These are phyloP conservation scores for Thalassiosira livingstoniorum DNA, from an alignment of 352 stramenopile species.

Conservation along the genomic window DNA sequence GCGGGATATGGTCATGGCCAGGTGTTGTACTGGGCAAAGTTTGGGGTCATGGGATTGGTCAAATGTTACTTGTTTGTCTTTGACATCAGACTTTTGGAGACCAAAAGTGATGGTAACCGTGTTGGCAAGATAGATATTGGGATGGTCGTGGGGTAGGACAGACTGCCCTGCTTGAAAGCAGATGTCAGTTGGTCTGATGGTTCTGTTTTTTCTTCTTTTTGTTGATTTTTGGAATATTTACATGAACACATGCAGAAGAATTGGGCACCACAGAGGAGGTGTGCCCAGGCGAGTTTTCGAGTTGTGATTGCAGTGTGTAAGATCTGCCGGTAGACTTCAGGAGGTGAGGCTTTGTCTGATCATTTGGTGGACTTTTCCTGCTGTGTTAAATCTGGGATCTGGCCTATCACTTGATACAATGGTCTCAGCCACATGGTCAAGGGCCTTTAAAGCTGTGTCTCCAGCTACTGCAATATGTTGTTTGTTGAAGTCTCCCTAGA, in stretches of 20 bases:
- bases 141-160: slow-evolving; percentile 19
- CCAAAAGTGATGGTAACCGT: slow-evolving; percentile 28
- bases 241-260: slow-evolving; percentile 45
- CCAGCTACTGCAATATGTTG: background rate
- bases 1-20: background rate
- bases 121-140: background rate
- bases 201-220: slow-evolving; percentile 19
- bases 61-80: slow-evolving; percentile 21
- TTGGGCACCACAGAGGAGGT: slow-evolving; percentile 17
- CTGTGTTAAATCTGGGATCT: slow-evolving; percentile 11
- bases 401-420: slow-evolving; percentile 19
- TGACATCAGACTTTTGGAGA: slow-evolving; percentile 27
- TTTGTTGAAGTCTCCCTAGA: slow-evolving; percentile 9
- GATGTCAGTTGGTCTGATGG: slow-evolving; percentile 8
- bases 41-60: slow-evolving; percentile 9
- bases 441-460: slow-evolving; percentile 5
- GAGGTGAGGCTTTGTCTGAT: slow-evolving; percentile 25
- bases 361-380: slow-evolving; percentile 12
- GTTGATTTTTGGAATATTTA: slow-evolving; percentile 18
- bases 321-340: slow-evolving; percentile 14
- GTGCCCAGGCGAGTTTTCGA: slow-evolving; percentile 3
- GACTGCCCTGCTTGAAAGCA: background rate
- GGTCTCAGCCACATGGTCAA: slow-evolving; percentile 34
- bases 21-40: slow-evolving; percentile 19
- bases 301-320: background rate